Conservation (phyloP, 352 stramenopile species). For the Peronospora farinosa region DNA sequence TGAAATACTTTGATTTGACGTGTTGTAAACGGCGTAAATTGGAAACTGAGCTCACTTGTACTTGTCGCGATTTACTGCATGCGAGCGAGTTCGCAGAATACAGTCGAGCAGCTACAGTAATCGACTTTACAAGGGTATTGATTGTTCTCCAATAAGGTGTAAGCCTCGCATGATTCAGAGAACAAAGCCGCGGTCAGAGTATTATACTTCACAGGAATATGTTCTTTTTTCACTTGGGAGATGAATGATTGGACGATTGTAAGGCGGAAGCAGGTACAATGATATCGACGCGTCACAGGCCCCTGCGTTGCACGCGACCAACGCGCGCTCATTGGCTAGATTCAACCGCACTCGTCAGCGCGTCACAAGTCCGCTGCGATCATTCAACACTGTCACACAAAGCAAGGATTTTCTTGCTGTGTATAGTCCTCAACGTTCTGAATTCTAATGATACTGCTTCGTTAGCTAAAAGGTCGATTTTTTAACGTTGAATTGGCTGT, state of each 20-base stretch:
- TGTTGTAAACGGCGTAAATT: slow-evolving; percentile 32
- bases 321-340: slow-evolving; percentile 22
- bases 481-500: no score
- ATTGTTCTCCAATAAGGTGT: background rate
- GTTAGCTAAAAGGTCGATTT: no score
- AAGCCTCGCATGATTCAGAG: background rate
- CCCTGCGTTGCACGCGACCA: background rate
- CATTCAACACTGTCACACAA: no score
- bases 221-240: slow-evolving; percentile 9
- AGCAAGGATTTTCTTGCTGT: no score
- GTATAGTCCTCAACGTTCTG: no score
- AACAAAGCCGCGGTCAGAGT: background rate
- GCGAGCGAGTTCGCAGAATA: background rate
- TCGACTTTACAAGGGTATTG: slow-evolving; percentile 1
- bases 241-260: slow-evolving; percentile 26
- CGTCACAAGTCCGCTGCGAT: background rate
- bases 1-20: slow-evolving; percentile 6
- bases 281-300: slow-evolving; percentile 28
- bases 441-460: no score
- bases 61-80: background rate
- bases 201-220: background rate
- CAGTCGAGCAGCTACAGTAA: slow-evolving; percentile 2
- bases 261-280: slow-evolving; percentile 12
- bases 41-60: slow-evolving; percentile 26
- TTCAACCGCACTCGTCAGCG: background rate